Percentiles rank a stretch among this genome's conserved stretches.
phyloP scores from a whole-genome alignment of 2,329 filamentous ascomycete genomes.

The Fusarium tricinctum region DNA sequence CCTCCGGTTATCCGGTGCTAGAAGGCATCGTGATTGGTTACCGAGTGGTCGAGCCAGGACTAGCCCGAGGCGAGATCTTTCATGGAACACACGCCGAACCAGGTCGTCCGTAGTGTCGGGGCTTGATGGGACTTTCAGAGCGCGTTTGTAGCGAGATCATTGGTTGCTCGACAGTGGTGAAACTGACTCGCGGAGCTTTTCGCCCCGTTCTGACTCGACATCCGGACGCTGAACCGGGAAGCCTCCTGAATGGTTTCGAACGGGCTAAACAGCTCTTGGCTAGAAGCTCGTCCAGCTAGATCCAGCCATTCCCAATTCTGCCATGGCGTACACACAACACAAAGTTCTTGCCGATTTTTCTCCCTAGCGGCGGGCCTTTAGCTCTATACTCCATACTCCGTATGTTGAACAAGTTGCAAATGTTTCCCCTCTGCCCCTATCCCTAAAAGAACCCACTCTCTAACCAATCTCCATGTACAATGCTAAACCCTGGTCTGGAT shows the following conservation, averaged over 20 bases:
- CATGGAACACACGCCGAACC: neutral
- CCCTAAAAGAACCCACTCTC: neutral
- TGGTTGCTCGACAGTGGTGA: neutral
- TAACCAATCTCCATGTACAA: constrained; percentile 1
- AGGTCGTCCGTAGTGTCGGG: neutral
- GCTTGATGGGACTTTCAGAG: neutral
- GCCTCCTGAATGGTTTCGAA: neutral
- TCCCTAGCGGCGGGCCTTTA: neutral
- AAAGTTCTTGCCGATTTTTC: too few relatives aligned
- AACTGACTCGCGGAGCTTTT: neutral
- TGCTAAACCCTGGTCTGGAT: constrained; percentile 19
- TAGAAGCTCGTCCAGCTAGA: neutral
- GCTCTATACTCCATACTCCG: neutral
- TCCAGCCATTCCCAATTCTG: neutral
- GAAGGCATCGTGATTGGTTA: neutral
- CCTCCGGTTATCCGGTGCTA: neutral
- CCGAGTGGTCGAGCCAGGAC: neutral
- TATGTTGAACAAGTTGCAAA: neutral
- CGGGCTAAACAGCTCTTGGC: neutral
- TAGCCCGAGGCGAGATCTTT: neutral
- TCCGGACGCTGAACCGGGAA: neutral
- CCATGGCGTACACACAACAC: too few relatives aligned
- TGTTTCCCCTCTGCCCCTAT: neutral
- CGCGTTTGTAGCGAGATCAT: neutral
- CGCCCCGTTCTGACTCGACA: neutral